Conservation (phyloP, 2,329 filamentous ascomycete species). For the Cephalotrichum gorgonifer region DNA sequence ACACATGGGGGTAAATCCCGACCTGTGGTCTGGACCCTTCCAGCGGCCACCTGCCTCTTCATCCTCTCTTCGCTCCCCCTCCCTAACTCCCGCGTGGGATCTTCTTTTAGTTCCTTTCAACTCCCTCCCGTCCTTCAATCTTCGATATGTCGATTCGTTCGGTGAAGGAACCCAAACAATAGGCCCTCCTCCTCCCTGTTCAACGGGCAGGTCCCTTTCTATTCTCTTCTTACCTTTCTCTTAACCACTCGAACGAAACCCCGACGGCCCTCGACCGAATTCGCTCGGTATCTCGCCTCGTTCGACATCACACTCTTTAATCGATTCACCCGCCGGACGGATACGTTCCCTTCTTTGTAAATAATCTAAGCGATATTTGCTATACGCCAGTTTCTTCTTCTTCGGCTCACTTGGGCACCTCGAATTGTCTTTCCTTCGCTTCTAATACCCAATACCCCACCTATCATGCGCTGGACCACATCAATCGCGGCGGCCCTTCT, state of each 20-base stretch:
- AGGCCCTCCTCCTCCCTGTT: background rate
- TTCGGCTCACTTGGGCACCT: background rate
- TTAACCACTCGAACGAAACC: background rate
- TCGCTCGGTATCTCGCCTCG: background rate
- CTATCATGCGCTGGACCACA: constrained; percentile 8
- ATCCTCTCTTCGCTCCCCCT: background rate
- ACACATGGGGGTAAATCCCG: background rate
- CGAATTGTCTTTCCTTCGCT: background rate
- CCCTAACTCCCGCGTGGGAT: background rate
- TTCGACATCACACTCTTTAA: background rate
- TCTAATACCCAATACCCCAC: background rate
- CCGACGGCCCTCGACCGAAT: background rate
- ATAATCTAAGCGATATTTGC: background rate
- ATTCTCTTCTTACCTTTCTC: background rate
- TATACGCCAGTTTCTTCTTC: background rate
- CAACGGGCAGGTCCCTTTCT: background rate
- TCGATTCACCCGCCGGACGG: constrained; percentile 5
- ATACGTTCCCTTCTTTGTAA: background rate
- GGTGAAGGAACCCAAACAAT: background rate
- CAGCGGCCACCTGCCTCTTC: background rate
- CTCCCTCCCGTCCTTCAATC: constrained; percentile 1
- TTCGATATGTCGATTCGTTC: background rate
- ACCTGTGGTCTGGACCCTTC: constrained; percentile 1
- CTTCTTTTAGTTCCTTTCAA: constrained; percentile 6
- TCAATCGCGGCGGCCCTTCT: constrained; percentile 5